A percentile compares a stretch with the other conserved stretches of the same genome.
phyloP scores from a whole-genome alignment of 2,329 filamentous ascomycete genomes.

The Immersiporthe knoxdaviesiana region DNA sequence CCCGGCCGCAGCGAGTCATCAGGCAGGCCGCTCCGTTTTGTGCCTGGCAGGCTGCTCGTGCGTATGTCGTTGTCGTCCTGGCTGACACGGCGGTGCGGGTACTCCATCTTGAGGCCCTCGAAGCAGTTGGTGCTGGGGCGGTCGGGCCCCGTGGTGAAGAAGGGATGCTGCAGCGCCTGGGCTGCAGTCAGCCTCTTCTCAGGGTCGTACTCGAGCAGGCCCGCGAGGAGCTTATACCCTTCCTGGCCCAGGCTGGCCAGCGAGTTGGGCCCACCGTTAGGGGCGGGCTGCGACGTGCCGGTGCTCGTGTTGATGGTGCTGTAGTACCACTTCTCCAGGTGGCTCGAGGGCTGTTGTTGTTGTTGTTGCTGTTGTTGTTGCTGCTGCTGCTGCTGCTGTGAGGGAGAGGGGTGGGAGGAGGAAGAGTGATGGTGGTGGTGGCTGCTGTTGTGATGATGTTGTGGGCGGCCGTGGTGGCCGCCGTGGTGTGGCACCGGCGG shows the following conservation, averaged over 20 bases:
- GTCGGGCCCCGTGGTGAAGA: conserved; percentile 73
- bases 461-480: conserved; percentile 45
- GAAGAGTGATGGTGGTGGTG: conserved; percentile 33
- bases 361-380: background rate
- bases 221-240: conserved; percentile 80
- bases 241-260: conserved; percentile 70
- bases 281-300: conserved; percentile 46
- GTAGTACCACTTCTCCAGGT: conserved; percentile 81
- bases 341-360: conserved; percentile 39
- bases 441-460: conserved; percentile 46
- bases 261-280: conserved; percentile 40
- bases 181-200: conserved; percentile 84
- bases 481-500: conserved; percentile 52
- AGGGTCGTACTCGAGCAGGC: conserved; percentile 90
- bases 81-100: conserved; percentile 86
- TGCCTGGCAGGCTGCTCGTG: conserved; percentile 86
- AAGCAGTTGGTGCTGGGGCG: conserved; percentile 84
- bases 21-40: conserved; percentile 82
- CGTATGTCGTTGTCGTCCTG: conserved; percentile 96
- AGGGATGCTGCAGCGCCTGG: conserved; percentile 85
- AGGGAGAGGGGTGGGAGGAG: background rate
- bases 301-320: conserved; percentile 65
- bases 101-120: conserved; percentile 84
- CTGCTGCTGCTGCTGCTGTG: background rate
- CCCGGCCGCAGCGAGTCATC: conserved; percentile 73